Evolutionary conservation across 2,329 filamentous ascomycete species (phyloP), one percentile per base, ranked within the genome.

Genomic region (Rhinocladiella mackenziei): DNA sequence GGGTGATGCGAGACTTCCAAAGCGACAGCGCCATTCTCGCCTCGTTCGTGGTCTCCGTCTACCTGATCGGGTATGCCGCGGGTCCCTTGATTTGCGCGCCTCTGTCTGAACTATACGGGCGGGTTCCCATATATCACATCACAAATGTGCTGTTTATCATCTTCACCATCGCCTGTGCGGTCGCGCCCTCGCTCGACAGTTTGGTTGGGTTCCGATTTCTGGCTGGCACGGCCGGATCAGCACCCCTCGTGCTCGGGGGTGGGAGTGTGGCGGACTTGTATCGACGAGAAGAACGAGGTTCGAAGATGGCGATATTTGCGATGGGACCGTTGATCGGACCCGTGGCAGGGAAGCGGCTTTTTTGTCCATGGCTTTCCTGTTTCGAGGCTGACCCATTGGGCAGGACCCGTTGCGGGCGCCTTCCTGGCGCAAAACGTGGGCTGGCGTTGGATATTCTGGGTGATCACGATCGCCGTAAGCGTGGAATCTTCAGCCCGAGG

Each of bases 181-280:
- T 65, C 1, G 49, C 61, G 3, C 48, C 49, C 28, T 42, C 44
- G 29, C 86, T 89, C 22, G 75, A 66, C 20, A 91, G 86, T 0
- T 74, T 94, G 5, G 71, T 94, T 4, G 80, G 86, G 23, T 86
- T 81, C 60, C 78, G 86, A 48, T 72, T 80, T 36, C 84, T 94
- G 47, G 17, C 86, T 85, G 4, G 86, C 85, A 1, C 86, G 85
- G 0, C 92, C 91, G 60, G 75, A 89, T 37, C 86, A 86, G 1
- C 87, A 85, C 39, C 85, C 83, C 2, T 61, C 11, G 43, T 45
- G 4, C 56, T 66, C 23, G 64, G 59, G 5, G 59, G 60, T 26
- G 67, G 69, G 22, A 63, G 71, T 2, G 53, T 71, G 3, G 68
- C 69, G 30, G 78, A 81, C 56, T 65, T 73, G 11, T 81, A 75